Evolutionary conservation across 2,329 filamentous ascomycete species (phyloP).

Genomic region (Pseudocercospora fijiensis): DNA sequence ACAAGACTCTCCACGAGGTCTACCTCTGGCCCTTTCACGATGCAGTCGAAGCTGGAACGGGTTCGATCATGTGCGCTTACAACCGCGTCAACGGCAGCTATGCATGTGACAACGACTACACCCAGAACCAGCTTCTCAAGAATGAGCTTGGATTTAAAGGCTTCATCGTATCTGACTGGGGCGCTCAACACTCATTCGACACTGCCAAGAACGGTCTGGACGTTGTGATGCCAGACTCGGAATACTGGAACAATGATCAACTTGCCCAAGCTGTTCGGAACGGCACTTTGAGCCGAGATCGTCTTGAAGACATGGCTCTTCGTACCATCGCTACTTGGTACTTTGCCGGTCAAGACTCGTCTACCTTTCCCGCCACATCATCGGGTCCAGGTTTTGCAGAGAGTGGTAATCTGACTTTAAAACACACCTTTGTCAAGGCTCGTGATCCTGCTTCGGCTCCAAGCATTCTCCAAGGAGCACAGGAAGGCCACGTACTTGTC

Average conservation of each 20-base stretch:
- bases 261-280: conserved; percentile 35
- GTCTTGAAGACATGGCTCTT: conserved; percentile 37
- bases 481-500: conserved; percentile 56
- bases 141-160: conserved; percentile 50
- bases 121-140: conserved; percentile 64
- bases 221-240: conserved; percentile 33
- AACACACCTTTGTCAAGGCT: conserved; percentile 55
- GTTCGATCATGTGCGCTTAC: conserved; percentile 68
- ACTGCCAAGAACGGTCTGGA: conserved; percentile 31
- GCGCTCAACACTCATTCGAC: conserved; percentile 30
- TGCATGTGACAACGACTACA: conserved; percentile 62
- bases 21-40: conserved; percentile 49
- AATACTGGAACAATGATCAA: conserved; percentile 23
- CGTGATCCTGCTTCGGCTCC: conserved; percentile 48
- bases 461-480: conserved; percentile 11
- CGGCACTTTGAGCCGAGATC: conserved; percentile 29
- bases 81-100: conserved; percentile 71
- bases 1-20: conserved; percentile 54
- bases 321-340: conserved; percentile 31
- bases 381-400: conserved; percentile 44
- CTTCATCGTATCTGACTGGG: conserved; percentile 51
- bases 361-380: conserved; percentile 2
- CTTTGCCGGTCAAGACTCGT: conserved; percentile 14
- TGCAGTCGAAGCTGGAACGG: conserved; percentile 48
- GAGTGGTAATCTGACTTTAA: conserved; percentile 40